Evolutionary conservation across 306 rosid genomes (phyloP), one percentile per base, ranked within the genome.

Genomic region (Datisca glomerata): DNA sequence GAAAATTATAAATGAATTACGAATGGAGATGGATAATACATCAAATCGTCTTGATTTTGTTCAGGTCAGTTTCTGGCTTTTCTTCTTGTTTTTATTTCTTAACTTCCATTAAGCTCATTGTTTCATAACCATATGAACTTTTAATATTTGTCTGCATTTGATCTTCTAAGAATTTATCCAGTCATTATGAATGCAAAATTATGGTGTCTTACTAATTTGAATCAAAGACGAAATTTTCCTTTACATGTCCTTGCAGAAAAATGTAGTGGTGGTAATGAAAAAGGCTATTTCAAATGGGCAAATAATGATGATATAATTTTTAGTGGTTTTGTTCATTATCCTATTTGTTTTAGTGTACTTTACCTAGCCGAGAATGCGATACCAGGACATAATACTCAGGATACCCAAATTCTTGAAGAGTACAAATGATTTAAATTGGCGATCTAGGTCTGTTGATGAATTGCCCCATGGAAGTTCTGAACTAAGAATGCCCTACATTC

Each of bases 41-140:
- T 72, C 96, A 41, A 80, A 80, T 50, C 96, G 98, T 41, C 76
- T 91, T 14, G 94, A 91, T 73, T 91, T 91, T 59, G 96, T 91
- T 54, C 98, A 91, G 75, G 98, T 91, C 60, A 67, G 95, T 53
- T 29, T 2, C 43, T 8, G n/a, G 24, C 24, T 20, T 20, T 21
- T 4, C n/a, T n/a, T n/a, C n/a, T n/a, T n/a, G n/a, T n/a, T n/a
- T n/a, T n/a, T n/a, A n/a, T n/a, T n/a, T n/a, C n/a, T n/a, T n/a
- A n/a, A n/a, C n/a, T n/a, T n/a, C n/a, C n/a, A n/a, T n/a, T n/a
- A 17, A 8, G 15, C 6, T 14, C 14, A 14, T 3, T 16, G 10
- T 24, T 7, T 41, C 41, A 11, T 29, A 11, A 23, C 38, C 23
- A 24, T 25, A 16, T 35, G 31, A 12, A 20, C n/a, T 39, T 21